Evolutionary conservation across 257 asterid species (phyloP), one percentile per base, ranked within the genome.

Genomic region (Rehmannia glutinosa): DNA sequence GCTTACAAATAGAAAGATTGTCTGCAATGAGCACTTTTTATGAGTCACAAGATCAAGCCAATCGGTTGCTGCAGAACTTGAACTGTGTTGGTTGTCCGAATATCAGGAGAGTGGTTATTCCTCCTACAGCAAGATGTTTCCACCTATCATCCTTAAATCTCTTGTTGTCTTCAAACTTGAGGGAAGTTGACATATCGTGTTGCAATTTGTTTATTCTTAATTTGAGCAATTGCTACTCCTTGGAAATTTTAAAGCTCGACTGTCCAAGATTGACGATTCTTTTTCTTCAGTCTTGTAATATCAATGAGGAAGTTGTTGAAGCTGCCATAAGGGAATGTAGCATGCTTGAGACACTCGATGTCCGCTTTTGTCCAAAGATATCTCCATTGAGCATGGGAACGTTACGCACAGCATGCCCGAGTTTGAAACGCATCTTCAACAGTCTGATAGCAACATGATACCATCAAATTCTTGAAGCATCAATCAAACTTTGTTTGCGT

Each of bases 311-410:
- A 77, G 86, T 87, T 10, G 81, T 91, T 43, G 95, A 84, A 79
- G 88, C 81, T 68, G 96, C 91, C 43, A 73, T 86, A 72, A 69
- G 56, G 11, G 72, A 70, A 38, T 91, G 97, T 59, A 67, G 38
- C 69, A 68, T 91, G 92, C 82, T 91, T 43, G 92, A 91, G 87
- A 88, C 96, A 0, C 96, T 91, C 57, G 97, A 91, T 52, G 88
- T 91, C 49, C 97, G 97, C 52, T 86, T 77, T 73, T 91, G 97
- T 77, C 83, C 89, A 1, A 91, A 89, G 97, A 73, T 89, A 73
- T 73, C 78, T 68, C 84, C 84, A 21, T 45, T 23, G 72, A 83
- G 89, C 82, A 73, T 80, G 83, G 88, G 46, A 23, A 71, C 64
- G 68, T 56, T 89, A 13, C 91, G 91, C 5, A 75, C 76, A 21